These are phyloP conservation scores for Stellera chamaejasme DNA, from an alignment of 345 rosid genomes.

Conservation along the genomic window DNA sequence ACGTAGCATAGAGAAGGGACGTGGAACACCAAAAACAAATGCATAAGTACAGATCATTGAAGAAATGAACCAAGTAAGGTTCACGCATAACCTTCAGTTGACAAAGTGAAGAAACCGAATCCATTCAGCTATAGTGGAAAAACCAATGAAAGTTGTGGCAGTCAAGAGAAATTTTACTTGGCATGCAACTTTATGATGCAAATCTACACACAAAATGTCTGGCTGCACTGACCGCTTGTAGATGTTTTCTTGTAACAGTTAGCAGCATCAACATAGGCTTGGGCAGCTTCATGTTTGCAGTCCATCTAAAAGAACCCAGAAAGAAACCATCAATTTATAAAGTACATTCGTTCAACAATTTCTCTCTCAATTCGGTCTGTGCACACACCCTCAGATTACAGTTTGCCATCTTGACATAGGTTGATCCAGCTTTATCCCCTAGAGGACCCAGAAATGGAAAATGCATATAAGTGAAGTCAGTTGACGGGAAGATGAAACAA, in stretches of 20 bases:
- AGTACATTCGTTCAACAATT: not conserved
- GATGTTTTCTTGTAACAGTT: constrained; percentile 60
- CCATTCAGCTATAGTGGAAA: no score
- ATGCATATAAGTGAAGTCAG: not conserved
- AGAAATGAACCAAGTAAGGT: no score
- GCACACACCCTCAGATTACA: constrained; percentile 48
- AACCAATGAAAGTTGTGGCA: not conserved
- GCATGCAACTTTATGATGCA: not conserved
- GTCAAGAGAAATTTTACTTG: not conserved
- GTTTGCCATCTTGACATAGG: constrained; percentile 43
- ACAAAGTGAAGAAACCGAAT: no score
- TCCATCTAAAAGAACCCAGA: constrained; percentile 32
- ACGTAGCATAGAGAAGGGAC: no score
- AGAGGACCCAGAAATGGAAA: constrained; percentile 8
- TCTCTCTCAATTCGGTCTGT: not conserved
- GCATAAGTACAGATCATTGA: no score
- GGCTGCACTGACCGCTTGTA: constrained; percentile 37
- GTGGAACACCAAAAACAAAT: no score
- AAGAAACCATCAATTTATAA: not conserved
- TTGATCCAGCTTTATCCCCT: constrained; percentile 74
- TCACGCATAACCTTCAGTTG: no score
- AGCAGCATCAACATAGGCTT: constrained; percentile 63
- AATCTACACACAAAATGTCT: not conserved
- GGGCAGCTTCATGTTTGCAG: constrained; percentile 72
- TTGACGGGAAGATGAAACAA: no score